Evolutionary conservation across 371 early-diverging fungal species (phyloP), one percentile per base, ranked within the genome.

Genomic region (Dichotomocladium elegans): DNA sequence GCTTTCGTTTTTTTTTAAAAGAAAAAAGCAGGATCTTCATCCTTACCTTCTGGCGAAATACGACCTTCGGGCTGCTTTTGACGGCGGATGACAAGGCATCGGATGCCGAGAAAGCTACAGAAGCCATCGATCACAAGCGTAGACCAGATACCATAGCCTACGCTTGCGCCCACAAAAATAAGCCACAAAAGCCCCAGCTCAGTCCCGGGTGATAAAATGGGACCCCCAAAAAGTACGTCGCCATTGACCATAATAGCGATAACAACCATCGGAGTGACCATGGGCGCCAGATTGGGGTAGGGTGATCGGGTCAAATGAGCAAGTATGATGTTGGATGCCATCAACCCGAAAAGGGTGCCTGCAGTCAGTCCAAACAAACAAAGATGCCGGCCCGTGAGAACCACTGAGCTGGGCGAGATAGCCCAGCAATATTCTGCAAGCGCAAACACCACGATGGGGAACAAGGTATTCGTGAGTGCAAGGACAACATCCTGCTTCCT

Each of bases 271-370:
- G 92, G 91, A 2, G 82, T 54, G 45, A 86, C 64, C 55, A 91
- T 70, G 27, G 79, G 72, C 8, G 86, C 85, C 66, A 83, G 88
- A 56, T 75, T 78, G 25, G 94, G 95, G 67, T 84, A 95, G 17
- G 77, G 74, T 53, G 78, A 80, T 67, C 86, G 86, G 21, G 92
- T 94, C 28, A 95, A 79, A 58, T 94, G 93, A 22, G 92, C 90
- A 57, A 93, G 60, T 45, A 94, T 93, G 58, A 95, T 94, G 63
- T 87, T 86, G 60, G 93, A 91, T 41, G 91, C 90, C 66, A 94
- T 89, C 43, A 92, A 80, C 9, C 93, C 94, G 79, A 94, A 93
- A 4, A 86, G 81, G 37, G 89, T 71, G 12, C 93, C 92, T 15
- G 75, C 74, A n/a, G 86, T 82, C 22, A 88, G 47, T 10, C 83